Percentiles rank a stretch among this genome's conserved stretches.
These are phyloP conservation scores for Yamadazyma philogaea DNA, from an alignment of 805 yeast genomes.

Conservation along the genomic window DNA sequence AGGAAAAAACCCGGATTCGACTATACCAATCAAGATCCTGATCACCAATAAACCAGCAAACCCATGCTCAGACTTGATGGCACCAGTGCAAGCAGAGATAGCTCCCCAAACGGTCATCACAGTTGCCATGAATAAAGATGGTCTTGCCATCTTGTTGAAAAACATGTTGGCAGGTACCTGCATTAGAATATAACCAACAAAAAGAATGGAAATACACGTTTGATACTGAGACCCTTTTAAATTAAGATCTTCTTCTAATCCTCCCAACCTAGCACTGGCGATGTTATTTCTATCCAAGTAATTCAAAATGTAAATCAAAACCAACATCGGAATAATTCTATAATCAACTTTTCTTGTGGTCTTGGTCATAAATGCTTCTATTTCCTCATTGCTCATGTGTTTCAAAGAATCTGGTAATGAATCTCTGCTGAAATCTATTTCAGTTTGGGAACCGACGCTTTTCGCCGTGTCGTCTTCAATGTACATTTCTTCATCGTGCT, in stretches of 20 bases:
- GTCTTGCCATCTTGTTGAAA: slow-evolving; percentile 46
- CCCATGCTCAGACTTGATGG: slow-evolving; percentile 30
- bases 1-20: slow-evolving; percentile 47
- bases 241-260: slow-evolving; percentile 42
- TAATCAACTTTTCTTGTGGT: slow-evolving; percentile 48
- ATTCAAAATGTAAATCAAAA: slow-evolving; percentile 50
- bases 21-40: slow-evolving; percentile 47
- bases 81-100: slow-evolving; percentile 47
- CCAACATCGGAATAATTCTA: slow-evolving; percentile 48
- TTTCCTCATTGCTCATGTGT: slow-evolving; percentile 38
- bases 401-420: slow-evolving; percentile 31
- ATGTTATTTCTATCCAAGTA: slow-evolving; percentile 52
- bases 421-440: slow-evolving; percentile 1
- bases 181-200: slow-evolving; percentile 44
- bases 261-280: slow-evolving; percentile 53
- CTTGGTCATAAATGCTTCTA: slow-evolving; percentile 39
- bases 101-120: slow-evolving; percentile 54
- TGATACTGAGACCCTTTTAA: slow-evolving; percentile 45
- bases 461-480: not conserved
- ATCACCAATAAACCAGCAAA: slow-evolving; percentile 45
- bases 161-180: slow-evolving; percentile 46
- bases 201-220: slow-evolving; percentile 50
- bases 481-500: slow-evolving; percentile 8
- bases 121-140: slow-evolving; percentile 47
- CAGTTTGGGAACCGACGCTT: not conserved